Base-by-base conservation (phyloP, 352 stramenopile genomes). In the Vaucheria bursata region DNA sequence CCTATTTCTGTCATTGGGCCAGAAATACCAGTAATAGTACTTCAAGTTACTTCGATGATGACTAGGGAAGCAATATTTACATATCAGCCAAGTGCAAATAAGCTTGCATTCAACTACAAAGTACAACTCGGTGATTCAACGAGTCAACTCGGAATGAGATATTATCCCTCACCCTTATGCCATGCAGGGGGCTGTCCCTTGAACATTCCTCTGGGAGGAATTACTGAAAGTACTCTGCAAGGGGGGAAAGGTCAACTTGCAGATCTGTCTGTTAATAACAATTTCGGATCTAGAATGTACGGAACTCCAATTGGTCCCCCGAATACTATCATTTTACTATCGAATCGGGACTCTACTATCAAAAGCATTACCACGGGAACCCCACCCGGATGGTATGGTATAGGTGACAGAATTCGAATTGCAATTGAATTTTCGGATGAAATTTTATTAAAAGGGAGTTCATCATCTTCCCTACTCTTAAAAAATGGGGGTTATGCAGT, bases 91-190 rank as follows among this genome's bases (percentile, higher is more conserved):
- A 64, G 64, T n/a, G 71, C 71, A 5, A 78, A 59, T n/a, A 82
- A 40, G 32, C 32, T 82, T 3, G 59, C 69, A 18, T 82, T 82
- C 64, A n/a, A 79, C 7, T 82, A 82, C 52, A 74, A 73, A 67
- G 77, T 82, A 8, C 70, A 79, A 79, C 71, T 82, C 38, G 77
- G 77, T 18, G 77, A 82, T 67, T 79, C 53, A 35, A 37, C 77
- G 31, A 25, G 0, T 18, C 78, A 79, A 18, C 69, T 82, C 8
- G 77, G 77, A 25, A 79, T 79, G 64, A 71, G 77, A 4, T 82
- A 79, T 38, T 82, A 75, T 32, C 77, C 77, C 1, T 70, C 78
- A 33, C 70, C 71, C 35, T 69, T 82, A n/a, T 82, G 77, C 53
- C 71, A 68, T 2, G 6, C 31, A 31, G 34, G 31, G 37, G 53